These are phyloP conservation scores for Nitzschia sp. DNA, from an alignment of 108 stramenopile species.

Conservation along the genomic window DNA sequence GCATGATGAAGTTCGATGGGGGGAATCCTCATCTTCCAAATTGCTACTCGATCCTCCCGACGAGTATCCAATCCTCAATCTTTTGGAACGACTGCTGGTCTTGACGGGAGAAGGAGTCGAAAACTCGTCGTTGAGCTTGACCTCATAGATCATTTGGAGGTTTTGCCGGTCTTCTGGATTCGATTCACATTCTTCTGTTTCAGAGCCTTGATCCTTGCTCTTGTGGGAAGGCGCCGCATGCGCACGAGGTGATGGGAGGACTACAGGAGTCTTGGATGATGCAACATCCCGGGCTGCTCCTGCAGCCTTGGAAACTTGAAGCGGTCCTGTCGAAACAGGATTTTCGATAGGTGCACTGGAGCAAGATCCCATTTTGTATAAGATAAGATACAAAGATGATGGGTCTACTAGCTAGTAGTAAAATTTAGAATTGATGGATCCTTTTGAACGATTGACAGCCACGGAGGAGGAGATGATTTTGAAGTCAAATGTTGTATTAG, in stretches of 20 bases:
- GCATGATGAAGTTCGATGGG: background rate
- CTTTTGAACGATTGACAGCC: too few relatives aligned
- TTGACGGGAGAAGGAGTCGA: too few relatives aligned
- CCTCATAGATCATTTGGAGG: background rate
- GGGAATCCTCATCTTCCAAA: background rate
- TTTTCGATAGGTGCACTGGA: background rate
- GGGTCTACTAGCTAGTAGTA: too few relatives aligned
- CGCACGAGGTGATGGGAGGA: too few relatives aligned
- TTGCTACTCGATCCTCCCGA: constrained; percentile 14
- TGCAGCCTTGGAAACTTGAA: background rate
- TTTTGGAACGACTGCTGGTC: background rate
- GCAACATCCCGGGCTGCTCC: too few relatives aligned
- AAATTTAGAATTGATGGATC: too few relatives aligned
- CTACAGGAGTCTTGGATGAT: too few relatives aligned
- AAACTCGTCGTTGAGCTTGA: background rate
- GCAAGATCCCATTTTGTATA: background rate
- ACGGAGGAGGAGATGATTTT: too few relatives aligned
- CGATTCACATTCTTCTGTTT: background rate
- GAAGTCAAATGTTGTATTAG: too few relatives aligned
- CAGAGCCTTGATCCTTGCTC: background rate
- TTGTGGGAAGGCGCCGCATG: too few relatives aligned
- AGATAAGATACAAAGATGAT: too few relatives aligned
- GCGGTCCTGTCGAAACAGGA: background rate
- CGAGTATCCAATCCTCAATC: constrained; percentile 1
- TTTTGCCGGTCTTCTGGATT: background rate